These are phyloP conservation scores for Elsinoe necatrix DNA, from an alignment of 2,329 filamentous ascomycete species.

Conservation along the genomic window DNA sequence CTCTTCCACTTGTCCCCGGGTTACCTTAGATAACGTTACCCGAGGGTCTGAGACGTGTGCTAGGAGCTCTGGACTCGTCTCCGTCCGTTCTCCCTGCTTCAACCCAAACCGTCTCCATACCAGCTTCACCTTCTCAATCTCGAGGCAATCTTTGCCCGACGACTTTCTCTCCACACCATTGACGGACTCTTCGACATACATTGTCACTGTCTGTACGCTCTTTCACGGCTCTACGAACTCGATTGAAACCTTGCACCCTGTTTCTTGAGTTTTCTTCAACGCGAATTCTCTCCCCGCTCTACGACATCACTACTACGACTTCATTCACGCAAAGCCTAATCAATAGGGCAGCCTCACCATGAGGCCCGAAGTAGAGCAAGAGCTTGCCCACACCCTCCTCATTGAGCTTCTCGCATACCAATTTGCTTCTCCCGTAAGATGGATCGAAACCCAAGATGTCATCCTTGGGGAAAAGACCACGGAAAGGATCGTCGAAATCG, in stretches of 20 bases:
- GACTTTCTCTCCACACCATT: background rate
- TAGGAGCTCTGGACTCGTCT: background rate
- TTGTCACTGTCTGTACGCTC: background rate
- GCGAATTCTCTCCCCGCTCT: background rate
- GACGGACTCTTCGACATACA: background rate
- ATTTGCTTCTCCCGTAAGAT: constrained; percentile 96
- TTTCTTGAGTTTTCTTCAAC: constrained; percentile 15
- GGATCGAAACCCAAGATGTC: constrained; percentile 99
- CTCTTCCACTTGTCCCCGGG: constrained; percentile 4
- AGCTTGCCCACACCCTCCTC: constrained; percentile 95
- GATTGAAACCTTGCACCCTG: constrained; percentile 10
- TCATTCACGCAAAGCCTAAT: background rate
- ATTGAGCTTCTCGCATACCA: constrained; percentile 98
- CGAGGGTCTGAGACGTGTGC: background rate
- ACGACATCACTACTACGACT: background rate
- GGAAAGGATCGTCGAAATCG: constrained; percentile 95
- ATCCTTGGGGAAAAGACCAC: constrained; percentile 93
- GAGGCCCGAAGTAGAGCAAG: constrained; percentile 98
- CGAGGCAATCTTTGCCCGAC: background rate
- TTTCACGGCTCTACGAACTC: background rate
- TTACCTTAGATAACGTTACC: background rate
- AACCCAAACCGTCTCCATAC: constrained; percentile 4
- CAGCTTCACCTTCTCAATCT: background rate
- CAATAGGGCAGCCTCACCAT: constrained; percentile 46
- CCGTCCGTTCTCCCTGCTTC: constrained; percentile 16